Conservation (phyloP, 495 filamentous ascomycete genomes). For the Neurospora sp. region DNA sequence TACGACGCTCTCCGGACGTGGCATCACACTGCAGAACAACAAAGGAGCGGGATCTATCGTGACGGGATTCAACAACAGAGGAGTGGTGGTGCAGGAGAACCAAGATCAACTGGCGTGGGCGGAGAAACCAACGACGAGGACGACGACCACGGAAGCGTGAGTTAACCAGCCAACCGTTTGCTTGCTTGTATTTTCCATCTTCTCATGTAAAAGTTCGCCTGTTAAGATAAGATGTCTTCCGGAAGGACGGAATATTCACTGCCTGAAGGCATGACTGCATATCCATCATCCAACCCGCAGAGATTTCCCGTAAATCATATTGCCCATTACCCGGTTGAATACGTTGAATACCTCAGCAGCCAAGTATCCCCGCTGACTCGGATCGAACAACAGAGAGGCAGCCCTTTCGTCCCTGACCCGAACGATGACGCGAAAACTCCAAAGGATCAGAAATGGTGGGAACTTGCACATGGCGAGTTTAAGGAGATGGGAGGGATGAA, state of each 20-base stretch:
- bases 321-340: neutral
- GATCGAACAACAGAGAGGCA: neutral
- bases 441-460: neutral
- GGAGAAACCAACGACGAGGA: neutral
- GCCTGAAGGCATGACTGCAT: neutral
- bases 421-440: neutral
- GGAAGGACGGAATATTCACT: neutral
- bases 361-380: neutral
- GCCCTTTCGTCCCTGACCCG: neutral
- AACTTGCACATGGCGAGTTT: neutral
- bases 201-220: neutral
- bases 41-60: neutral
- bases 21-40: constrained; percentile 7
- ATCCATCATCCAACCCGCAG: neutral
- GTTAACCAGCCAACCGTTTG: neutral
- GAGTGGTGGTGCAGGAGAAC: neutral
- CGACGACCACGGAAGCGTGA: neutral
- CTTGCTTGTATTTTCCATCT: neutral
- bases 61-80: neutral
- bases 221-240: neutral
- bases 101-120: neutral
- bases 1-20: constrained; percentile 12
- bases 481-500: neutral
- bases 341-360: neutral
- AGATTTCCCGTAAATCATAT: neutral